Conservation (phyloP, 805 yeast genomes). For the Candida lessepsii region DNA sequence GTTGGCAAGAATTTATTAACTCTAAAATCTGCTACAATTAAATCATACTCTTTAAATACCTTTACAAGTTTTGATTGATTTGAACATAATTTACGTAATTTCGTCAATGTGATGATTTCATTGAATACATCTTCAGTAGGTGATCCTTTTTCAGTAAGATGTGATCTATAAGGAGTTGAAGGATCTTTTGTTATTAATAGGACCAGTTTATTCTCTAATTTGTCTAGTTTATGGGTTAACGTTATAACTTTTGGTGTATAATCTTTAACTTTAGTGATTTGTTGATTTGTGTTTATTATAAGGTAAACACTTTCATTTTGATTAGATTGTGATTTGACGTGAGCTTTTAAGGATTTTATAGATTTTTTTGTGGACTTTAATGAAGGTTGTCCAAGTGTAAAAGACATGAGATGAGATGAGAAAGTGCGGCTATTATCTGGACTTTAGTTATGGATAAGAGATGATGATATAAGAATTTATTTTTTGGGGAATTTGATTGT, state of each 20-base stretch:
- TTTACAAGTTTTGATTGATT: conserved; percentile 47
- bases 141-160: conserved; percentile 47
- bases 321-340: conserved; percentile 16
- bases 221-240: conserved; percentile 49
- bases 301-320: conserved; percentile 26
- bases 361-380: conserved; percentile 12
- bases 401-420: conserved; percentile 4
- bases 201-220: conserved; percentile 48
- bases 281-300: conserved; percentile 32
- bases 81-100: conserved; percentile 45
- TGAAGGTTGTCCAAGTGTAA: conserved; percentile 3
- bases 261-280: conserved; percentile 30
- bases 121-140: conserved; percentile 62
- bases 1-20: conserved; percentile 59
- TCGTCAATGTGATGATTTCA: conserved; percentile 59
- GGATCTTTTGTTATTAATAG: conserved; percentile 76
- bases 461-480: no score
- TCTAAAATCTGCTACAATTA: conserved; percentile 68
- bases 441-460: no score
- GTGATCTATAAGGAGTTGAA: conserved; percentile 51
- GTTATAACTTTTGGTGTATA: conserved; percentile 49
- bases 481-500: no score
- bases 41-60: conserved; percentile 59
- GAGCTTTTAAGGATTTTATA: conserved; percentile 13
- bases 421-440: background rate